Conservation (phyloP, 495 filamentous ascomycete genomes). For the Neurospora africana region DNA sequence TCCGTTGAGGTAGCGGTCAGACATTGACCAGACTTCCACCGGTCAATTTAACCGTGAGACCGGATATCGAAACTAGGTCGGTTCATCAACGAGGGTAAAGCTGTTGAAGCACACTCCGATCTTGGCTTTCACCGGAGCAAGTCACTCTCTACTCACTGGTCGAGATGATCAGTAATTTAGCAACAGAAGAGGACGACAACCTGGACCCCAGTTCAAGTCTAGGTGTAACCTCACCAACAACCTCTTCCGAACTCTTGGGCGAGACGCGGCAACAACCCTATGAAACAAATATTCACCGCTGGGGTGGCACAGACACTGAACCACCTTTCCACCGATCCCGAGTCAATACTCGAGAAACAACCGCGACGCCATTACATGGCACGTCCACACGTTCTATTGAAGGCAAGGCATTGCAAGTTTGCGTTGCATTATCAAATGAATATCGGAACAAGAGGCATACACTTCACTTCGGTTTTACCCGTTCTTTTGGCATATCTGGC, state of each 20-base stretch:
- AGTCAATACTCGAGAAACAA: background rate
- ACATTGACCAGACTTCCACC: background rate
- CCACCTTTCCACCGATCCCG: background rate
- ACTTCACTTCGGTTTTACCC: too few species aligned
- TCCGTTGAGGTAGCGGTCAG: background rate
- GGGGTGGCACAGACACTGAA: background rate
- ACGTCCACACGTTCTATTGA: background rate
- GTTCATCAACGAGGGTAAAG: background rate
- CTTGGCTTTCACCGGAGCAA: background rate
- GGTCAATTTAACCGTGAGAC: background rate
- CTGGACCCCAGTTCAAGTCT: background rate
- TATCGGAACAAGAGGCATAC: too few species aligned
- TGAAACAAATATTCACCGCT: background rate
- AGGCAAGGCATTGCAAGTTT: background rate
- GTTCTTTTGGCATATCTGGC: too few species aligned
- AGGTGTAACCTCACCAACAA: background rate
- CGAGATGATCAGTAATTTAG: background rate
- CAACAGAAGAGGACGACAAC: background rate
- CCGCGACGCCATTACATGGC: background rate
- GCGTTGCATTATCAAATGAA: background rate
- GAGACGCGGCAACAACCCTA: background rate
- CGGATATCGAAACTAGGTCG: background rate
- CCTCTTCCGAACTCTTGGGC: background rate
- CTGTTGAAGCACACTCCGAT: background rate
- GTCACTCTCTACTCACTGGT: background rate